Evolutionary conservation across 148 eudicot genomes (phyloP).

Genomic region (Polygonum aviculare): DNA sequence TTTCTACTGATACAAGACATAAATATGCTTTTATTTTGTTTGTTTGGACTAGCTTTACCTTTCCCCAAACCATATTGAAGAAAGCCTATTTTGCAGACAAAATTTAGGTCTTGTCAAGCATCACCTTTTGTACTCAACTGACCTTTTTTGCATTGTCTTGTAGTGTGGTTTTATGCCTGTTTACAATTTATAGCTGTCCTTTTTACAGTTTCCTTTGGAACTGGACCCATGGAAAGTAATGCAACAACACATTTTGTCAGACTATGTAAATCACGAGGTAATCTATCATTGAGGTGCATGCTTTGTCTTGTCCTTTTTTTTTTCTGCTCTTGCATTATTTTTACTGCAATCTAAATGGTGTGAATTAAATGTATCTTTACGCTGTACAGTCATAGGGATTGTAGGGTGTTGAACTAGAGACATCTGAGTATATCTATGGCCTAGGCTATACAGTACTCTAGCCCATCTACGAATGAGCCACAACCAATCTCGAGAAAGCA

Average conservation of each 20-base stretch:
- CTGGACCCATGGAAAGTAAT: constrained; percentile 81
- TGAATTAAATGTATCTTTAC: not conserved
- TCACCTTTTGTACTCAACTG: not conserved
- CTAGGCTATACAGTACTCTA: not conserved
- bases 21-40: not conserved
- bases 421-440: not conserved
- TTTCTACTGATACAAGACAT: not conserved
- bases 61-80: not conserved
- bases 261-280: constrained; percentile 81
- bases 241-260: constrained; percentile 70
- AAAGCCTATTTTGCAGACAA: not conserved
- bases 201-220: constrained; percentile 81
- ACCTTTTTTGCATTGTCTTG: not conserved
- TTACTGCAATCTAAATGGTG: not conserved
- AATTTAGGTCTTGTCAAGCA: not conserved
- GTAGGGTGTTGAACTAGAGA: not conserved
- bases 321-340: not conserved
- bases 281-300: constrained; percentile 6
- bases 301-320: constrained; percentile 4
- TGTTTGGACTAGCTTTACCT: not conserved
- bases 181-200: not conserved
- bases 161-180: not conserved
- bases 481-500: not conserved
- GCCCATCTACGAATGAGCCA: not conserved
- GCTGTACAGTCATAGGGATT: not conserved